Conservation (phyloP, 345 rosid genomes). For the Mercurialis annua region DNA sequence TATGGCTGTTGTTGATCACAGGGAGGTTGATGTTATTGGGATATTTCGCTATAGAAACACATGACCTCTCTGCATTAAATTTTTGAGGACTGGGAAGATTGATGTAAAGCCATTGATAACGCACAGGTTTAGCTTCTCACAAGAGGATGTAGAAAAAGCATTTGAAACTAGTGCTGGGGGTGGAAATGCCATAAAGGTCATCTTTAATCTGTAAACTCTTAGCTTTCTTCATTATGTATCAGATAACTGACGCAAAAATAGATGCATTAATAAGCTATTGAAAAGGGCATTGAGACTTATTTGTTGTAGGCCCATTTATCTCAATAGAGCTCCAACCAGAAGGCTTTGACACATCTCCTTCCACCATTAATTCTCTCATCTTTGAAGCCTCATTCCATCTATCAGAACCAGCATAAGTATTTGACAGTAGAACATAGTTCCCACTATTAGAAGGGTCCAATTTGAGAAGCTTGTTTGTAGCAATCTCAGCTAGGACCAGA, state of each 20-base stretch:
- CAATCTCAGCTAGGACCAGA: slow-evolving; percentile 25
- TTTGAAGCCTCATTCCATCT: slow-evolving; percentile 19
- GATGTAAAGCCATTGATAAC: slow-evolving; percentile 86
- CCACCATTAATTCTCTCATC: slow-evolving; percentile 17
- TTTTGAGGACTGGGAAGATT: slow-evolving; percentile 69
- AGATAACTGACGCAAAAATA: neutral
- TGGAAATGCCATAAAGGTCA: slow-evolving; percentile 79
- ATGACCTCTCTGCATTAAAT: slow-evolving; percentile 84
- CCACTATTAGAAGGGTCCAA: slow-evolving; percentile 21
- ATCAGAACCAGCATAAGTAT: slow-evolving; percentile 20
- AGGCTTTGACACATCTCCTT: slow-evolving; percentile 14
- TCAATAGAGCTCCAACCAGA: slow-evolving; percentile 26
- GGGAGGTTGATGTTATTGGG: slow-evolving; percentile 89
- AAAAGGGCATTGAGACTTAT: slow-evolving; percentile 2
- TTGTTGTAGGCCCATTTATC: slow-evolving; percentile 14
- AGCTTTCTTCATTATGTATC: slow-evolving; percentile 3
- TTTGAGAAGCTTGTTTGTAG: slow-evolving; percentile 19
- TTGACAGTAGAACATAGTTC: slow-evolving; percentile 21
- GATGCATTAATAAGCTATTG: neutral
- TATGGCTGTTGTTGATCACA: slow-evolving; percentile 23
- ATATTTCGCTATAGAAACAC: slow-evolving; percentile 78
- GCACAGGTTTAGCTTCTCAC: slow-evolving; percentile 82
- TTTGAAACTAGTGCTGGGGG: slow-evolving; percentile 88
- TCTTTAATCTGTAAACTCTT: slow-evolving; percentile 63
- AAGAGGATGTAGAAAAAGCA: slow-evolving; percentile 76